These are phyloP conservation scores for Ceratocystis smalleyi DNA, from an alignment of 2,329 filamentous ascomycete species.

Conservation along the genomic window DNA sequence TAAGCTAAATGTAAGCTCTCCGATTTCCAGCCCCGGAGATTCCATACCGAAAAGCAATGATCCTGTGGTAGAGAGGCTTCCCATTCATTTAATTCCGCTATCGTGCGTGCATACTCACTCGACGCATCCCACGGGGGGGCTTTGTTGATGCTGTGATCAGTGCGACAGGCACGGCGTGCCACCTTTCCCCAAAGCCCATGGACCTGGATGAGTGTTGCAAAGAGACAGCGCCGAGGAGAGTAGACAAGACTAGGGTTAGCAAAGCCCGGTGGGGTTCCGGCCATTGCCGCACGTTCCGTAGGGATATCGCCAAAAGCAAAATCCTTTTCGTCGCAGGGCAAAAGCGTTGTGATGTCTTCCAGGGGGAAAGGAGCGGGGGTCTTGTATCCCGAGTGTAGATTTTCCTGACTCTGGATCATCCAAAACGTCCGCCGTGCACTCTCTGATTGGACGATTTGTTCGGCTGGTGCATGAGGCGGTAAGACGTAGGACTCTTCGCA, in stretches of 20 bases:
- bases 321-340: constrained; percentile 26
- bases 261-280: constrained; percentile 23
- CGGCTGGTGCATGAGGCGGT: constrained; percentile 19
- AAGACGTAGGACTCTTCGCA: constrained; percentile 26
- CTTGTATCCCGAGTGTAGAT: constrained; percentile 25
- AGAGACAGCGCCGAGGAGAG: constrained; percentile 23
- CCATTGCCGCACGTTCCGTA: constrained; percentile 22
- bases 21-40: constrained; percentile 25
- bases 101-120: constrained; percentile 21
- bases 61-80: constrained; percentile 23
- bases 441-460: constrained; percentile 24
- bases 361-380: constrained; percentile 24
- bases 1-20: constrained; percentile 26
- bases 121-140: constrained; percentile 20
- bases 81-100: constrained; percentile 19
- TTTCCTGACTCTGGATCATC: constrained; percentile 27
- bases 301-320: constrained; percentile 25
- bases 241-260: constrained; percentile 20
- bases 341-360: constrained; percentile 25
- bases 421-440: constrained; percentile 26
- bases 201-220: constrained; percentile 26
- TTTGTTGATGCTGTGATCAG: constrained; percentile 11
- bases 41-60: constrained; percentile 26
- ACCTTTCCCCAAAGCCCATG: constrained; percentile 27
- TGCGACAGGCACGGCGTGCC: constrained; percentile 22